Evolutionary conservation across 2,329 filamentous ascomycete species (phyloP), one percentile per base, ranked within the genome.

Genomic region (Capronia americana): DNA sequence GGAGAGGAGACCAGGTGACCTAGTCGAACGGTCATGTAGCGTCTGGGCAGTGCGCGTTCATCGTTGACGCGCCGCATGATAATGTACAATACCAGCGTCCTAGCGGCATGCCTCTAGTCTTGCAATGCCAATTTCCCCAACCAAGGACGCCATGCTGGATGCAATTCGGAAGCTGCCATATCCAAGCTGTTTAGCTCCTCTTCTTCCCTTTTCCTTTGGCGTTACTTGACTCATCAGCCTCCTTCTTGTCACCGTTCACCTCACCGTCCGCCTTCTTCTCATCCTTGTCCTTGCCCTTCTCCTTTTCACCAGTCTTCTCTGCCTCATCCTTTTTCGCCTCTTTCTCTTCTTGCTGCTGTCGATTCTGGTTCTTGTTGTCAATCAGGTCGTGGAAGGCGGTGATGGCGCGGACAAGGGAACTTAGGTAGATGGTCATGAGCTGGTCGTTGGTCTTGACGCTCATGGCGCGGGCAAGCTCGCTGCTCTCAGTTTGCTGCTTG

Each of bases 281-380:
- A 75, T 73, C 61, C 57, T 78, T 77, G 70, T 87, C 85, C 75
- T 90, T 76, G 70, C 86, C 84, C 75, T 91, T 76, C 71, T 87
- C 85, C 75, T 91, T 90, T 57, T 84, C 85, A 53, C 90, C 88
- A 76, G 81, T 81, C 64, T 80, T 80, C 70, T 84, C 85, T 71
- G 84, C 84, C 57, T 87, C 87, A 66, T 88, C 92, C 82, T 92
- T 92, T 75, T 90, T 88, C 54, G 84, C 86, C 74, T 98, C 94
- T 82, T 94, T 94, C 76, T 99, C 95, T 77, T 98, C 95, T 76
- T 96, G 91, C 79, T 96, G 92, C 81, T 98, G 93, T 78, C 94
- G 88, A 82, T 99, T 99, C 83, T 98, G 94, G 73, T 98, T 97
- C 87, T 99, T 99, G 85, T 99, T 99, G 84, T 99, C 95, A 72